Percentiles rank a stretch among this genome's conserved stretches.
Conservation (phyloP, 495 filamentous ascomycete species). For the Penicillium fimorum region DNA sequence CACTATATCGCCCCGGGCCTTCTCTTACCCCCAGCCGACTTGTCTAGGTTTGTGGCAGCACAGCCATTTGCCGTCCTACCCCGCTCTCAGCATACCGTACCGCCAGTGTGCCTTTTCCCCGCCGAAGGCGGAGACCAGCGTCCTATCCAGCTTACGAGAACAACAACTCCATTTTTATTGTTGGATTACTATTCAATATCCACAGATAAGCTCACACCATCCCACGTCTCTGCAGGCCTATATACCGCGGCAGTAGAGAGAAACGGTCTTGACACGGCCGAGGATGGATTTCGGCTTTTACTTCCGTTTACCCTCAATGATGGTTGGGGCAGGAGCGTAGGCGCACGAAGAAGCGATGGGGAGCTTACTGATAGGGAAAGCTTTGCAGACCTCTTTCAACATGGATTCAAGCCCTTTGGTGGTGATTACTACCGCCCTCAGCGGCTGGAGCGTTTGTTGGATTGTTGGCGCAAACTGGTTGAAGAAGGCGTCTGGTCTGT, state of each 20-base stretch:
- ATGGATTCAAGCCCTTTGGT: constrained; percentile 20
- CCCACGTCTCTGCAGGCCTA: constrained; percentile 18
- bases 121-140: constrained; percentile 16
- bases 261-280: constrained; percentile 10
- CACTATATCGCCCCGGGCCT: constrained; percentile 18
- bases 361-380: constrained; percentile 12
- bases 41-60: constrained; percentile 9
- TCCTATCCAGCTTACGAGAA: constrained; percentile 17
- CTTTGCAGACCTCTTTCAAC: constrained; percentile 19
- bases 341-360: constrained; percentile 20
- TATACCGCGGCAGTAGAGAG: constrained; percentile 19
- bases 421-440: constrained; percentile 18
- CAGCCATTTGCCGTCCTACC: constrained; percentile 14
- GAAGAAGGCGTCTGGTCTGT: constrained; percentile 19
- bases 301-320: constrained; percentile 21
- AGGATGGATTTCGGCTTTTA: constrained; percentile 24
- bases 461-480: constrained; percentile 20
- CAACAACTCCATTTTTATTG: constrained; percentile 14
- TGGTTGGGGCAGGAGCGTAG: constrained; percentile 10
- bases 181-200: constrained; percentile 12
- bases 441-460: constrained; percentile 20
- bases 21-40: constrained; percentile 16
- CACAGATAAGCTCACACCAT: constrained; percentile 11
- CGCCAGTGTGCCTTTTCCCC: constrained; percentile 19
- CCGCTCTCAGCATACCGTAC: constrained; percentile 13